These are phyloP conservation scores for Populus euphratica DNA, from an alignment of 345 rosid species.

Conservation along the genomic window DNA sequence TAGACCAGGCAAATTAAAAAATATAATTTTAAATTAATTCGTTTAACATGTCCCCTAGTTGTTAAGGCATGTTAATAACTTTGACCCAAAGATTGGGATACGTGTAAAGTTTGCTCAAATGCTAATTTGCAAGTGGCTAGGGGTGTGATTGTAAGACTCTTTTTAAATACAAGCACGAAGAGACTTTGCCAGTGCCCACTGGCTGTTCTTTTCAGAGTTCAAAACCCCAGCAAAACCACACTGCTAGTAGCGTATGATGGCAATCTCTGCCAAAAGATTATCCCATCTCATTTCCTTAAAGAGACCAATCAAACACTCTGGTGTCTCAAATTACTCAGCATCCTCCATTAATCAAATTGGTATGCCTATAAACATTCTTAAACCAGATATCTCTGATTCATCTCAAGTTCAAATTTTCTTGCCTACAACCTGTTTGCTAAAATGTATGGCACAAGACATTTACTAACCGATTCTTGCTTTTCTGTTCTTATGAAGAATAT, in stretches of 20 bases:
- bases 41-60: too few species aligned
- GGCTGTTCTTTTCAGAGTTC: too few species aligned
- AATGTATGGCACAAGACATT: neutral
- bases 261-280: neutral
- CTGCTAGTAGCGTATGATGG: neutral
- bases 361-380: neutral
- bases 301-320: neutral
- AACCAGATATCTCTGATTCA: neutral
- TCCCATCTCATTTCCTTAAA: neutral
- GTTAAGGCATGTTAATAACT: too few species aligned
- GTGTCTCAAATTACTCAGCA: neutral
- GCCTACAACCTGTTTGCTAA: neutral
- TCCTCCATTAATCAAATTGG: neutral
- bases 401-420: neutral
- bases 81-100: too few species aligned
- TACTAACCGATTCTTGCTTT: neutral
- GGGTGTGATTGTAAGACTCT: too few species aligned
- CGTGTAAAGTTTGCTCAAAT: too few species aligned
- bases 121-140: too few species aligned
- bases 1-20: too few species aligned
- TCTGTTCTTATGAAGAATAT: slow-evolving; percentile 33
- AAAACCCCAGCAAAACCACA: too few species aligned
- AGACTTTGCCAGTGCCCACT: too few species aligned
- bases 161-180: too few species aligned
- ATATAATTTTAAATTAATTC: too few species aligned